phyloP scores from a whole-genome alignment of 371 early-diverging fungal species.

The Lichtheimia hyalospora region DNA sequence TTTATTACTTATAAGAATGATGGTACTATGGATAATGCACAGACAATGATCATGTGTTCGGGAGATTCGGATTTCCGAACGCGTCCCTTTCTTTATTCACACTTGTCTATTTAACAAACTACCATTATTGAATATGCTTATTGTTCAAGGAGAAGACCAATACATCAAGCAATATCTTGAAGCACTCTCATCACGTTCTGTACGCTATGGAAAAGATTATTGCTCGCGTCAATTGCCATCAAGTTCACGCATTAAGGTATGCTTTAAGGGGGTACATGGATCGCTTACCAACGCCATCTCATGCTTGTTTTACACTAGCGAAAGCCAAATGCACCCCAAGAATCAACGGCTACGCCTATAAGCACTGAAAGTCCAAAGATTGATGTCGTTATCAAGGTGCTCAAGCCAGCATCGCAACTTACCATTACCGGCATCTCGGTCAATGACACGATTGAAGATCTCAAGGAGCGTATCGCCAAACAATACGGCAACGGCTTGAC shows the following conservation, averaged over 20 bases:
- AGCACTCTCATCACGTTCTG: conserved; percentile 40
- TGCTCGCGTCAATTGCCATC: conserved; percentile 28
- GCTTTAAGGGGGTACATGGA: neutral
- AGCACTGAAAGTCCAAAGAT: conserved; percentile 7
- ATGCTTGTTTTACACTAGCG: neutral
- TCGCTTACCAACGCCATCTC: conserved; percentile 2
- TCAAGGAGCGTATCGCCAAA: conserved; percentile 50
- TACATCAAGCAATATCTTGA: conserved; percentile 41
- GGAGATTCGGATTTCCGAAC: too few relatives aligned
- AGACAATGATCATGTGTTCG: too few relatives aligned
- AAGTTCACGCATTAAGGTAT: conserved; percentile 41
- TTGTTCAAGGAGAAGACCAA: conserved; percentile 23
- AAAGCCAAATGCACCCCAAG: neutral
- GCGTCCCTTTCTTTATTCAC: too few relatives aligned
- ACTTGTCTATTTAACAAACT: neutral
- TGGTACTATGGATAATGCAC: too few relatives aligned
- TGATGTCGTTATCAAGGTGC: conserved; percentile 37
- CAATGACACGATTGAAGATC: conserved; percentile 32
- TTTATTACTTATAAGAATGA: too few relatives aligned
- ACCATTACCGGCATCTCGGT: conserved; percentile 24
- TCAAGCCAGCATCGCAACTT: conserved; percentile 48
- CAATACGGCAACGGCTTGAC: conserved; percentile 31
- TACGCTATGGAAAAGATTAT: conserved; percentile 45
- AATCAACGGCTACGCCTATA: neutral
- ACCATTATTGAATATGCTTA: conserved; percentile 6